Percentiles rank a stretch among this genome's conserved stretches.
Evolutionary conservation across 2,329 filamentous ascomycete species (phyloP).

Genomic region (Penicillium polonicum): DNA sequence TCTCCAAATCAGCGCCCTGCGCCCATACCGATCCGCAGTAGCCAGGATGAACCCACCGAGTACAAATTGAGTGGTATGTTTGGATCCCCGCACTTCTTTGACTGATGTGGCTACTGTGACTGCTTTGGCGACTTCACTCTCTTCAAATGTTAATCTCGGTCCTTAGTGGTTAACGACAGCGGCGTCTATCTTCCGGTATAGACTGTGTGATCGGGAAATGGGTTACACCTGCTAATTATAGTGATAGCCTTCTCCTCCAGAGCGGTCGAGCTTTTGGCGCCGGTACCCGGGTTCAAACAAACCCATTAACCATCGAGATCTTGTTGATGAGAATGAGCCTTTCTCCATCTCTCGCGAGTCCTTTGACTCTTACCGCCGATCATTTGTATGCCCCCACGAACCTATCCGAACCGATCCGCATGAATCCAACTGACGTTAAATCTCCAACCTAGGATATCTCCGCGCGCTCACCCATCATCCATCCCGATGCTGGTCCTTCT

Average conservation of each 20-base stretch:
- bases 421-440: constrained; percentile 10
- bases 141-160: constrained; percentile 27
- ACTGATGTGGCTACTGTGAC: background rate
- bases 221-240: background rate
- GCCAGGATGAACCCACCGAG: constrained; percentile 65
- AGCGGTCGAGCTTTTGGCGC: constrained; percentile 78
- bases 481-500: constrained; percentile 57
- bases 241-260: constrained; percentile 76
- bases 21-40: constrained; percentile 59
- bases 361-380: constrained; percentile 93
- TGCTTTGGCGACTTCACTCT: background rate
- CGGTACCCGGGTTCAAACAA: constrained; percentile 50
- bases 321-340: constrained; percentile 79
- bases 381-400: constrained; percentile 66
- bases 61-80: constrained; percentile 76
- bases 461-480: constrained; percentile 73
- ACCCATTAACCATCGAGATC: constrained; percentile 60
- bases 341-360: constrained; percentile 96
- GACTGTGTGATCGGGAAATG: background rate
- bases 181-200: constrained; percentile 90
- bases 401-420: background rate
- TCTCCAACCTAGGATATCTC: constrained; percentile 72
- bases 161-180: constrained; percentile 86
- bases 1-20: constrained; percentile 46
- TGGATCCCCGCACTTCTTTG: background rate